Conservation (phyloP, 2,329 filamentous ascomycete genomes). For the Venturia effusa region DNA sequence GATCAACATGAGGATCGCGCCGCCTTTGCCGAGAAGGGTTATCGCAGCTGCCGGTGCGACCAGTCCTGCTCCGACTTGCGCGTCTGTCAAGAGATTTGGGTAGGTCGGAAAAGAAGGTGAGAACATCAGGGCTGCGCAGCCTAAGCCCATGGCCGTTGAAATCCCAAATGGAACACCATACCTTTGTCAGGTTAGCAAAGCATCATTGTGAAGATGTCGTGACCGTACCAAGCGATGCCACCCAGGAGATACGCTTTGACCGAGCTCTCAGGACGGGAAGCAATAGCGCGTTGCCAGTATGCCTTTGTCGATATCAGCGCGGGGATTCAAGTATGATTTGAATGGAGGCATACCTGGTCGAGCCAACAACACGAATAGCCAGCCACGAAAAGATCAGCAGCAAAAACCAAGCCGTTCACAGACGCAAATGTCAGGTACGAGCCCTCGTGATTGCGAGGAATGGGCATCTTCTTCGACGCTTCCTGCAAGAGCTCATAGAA, state of each 20-base stretch:
- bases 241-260: constrained; percentile 33
- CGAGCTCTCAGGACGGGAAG: constrained; percentile 29
- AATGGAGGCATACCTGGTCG: constrained; percentile 20
- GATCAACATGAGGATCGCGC: constrained; percentile 26
- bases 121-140: constrained; percentile 22
- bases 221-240: constrained; percentile 25
- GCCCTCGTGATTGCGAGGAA: constrained; percentile 41
- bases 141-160: constrained; percentile 27
- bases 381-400: constrained; percentile 25
- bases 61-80: constrained; percentile 26
- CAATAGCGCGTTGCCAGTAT: constrained; percentile 36
- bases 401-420: constrained; percentile 38
- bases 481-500: constrained; percentile 41
- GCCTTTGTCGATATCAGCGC: constrained; percentile 15
- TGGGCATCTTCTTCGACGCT: constrained; percentile 33
- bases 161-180: constrained; percentile 29
- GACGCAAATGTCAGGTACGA: constrained; percentile 47
- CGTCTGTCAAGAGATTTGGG: constrained; percentile 20
- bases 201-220: neutral
- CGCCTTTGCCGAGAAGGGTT: constrained; percentile 28
- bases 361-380: constrained; percentile 30
- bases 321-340: neutral
- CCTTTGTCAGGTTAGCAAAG: neutral
- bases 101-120: constrained; percentile 21
- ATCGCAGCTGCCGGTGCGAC: constrained; percentile 30